Evolutionary conservation across 495 filamentous ascomycete species (phyloP).

Genomic region (Penicillium turbatum): DNA sequence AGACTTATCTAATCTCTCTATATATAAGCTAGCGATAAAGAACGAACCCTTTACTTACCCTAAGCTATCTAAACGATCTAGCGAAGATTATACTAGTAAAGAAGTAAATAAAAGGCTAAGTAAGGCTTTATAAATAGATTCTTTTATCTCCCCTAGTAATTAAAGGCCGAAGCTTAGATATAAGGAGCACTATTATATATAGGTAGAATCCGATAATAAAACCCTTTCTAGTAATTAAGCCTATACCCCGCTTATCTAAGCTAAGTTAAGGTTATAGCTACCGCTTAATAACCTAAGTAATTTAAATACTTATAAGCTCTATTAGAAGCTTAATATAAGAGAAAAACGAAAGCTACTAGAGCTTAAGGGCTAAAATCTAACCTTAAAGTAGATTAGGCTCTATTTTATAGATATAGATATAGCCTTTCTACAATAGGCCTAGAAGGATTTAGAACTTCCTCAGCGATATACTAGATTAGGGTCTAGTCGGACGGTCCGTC

Average conservation of each 20-base stretch:
- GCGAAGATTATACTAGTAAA: neutral
- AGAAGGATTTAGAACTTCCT: neutral
- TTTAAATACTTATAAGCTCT: neutral
- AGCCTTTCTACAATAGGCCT: neutral
- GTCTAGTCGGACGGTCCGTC: neutral
- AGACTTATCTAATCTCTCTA: neutral
- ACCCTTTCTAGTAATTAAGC: neutral
- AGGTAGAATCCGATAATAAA: neutral
- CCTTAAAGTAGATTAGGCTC: neutral
- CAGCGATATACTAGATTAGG: neutral
- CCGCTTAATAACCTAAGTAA: neutral
- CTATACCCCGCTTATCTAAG: neutral
- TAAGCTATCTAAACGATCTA: neutral
- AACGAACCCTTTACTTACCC: neutral
- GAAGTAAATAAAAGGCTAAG: neutral
- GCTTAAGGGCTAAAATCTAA: constrained; percentile 8
- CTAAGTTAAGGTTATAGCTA: constrained; percentile 3
- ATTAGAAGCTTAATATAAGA: constrained; percentile 4
- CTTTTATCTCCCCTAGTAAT: neutral
- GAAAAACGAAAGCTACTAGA: constrained; percentile 6
- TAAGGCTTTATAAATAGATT: neutral
- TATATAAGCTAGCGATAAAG: neutral
- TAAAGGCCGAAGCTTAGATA: neutral
- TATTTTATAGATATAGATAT: neutral
- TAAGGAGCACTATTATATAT: neutral